A percentile compares a stretch with the other conserved stretches of the same genome.
Conservation (phyloP, 495 filamentous ascomycete species). For the Daldinia childiae region DNA sequence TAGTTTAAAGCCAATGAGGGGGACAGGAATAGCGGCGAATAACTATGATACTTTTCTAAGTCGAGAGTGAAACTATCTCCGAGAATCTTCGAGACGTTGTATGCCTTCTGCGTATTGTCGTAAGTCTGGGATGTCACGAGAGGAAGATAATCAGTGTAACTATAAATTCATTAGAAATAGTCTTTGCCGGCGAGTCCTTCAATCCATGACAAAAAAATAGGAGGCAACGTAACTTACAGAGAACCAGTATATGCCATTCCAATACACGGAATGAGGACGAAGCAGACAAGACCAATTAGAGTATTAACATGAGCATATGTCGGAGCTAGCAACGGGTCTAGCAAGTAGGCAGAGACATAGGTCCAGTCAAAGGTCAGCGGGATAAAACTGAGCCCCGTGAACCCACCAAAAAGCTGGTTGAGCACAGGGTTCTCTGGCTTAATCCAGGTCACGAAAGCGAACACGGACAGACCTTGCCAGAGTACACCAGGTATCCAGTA, state of each 20-base stretch:
- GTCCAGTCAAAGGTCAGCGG: conserved; percentile 75
- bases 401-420: conserved; percentile 71
- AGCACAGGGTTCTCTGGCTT: conserved; percentile 64
- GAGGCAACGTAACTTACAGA: conserved; percentile 52
- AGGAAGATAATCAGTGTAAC: conserved; percentile 46
- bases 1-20: conserved; percentile 68
- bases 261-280: conserved; percentile 62
- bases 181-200: not conserved
- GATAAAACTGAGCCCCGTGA: conserved; percentile 66
- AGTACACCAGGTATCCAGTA: conserved; percentile 68
- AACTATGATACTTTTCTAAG: conserved; percentile 59
- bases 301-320: conserved; percentile 67
- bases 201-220: conserved; percentile 52
- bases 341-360: conserved; percentile 66
- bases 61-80: conserved; percentile 65
- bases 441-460: conserved; percentile 65
- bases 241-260: conserved; percentile 63
- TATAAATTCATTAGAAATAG: conserved; percentile 27
- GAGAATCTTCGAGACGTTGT: conserved; percentile 64
- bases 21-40: conserved; percentile 70
- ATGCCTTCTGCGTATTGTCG: conserved; percentile 63
- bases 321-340: conserved; percentile 66
- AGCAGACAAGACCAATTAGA: conserved; percentile 63
- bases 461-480: conserved; percentile 58
- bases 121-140: conserved; percentile 62